phyloP scores from a whole-genome alignment of 75 land plant genomes.

The Cunninghamia lanceolata region DNA sequence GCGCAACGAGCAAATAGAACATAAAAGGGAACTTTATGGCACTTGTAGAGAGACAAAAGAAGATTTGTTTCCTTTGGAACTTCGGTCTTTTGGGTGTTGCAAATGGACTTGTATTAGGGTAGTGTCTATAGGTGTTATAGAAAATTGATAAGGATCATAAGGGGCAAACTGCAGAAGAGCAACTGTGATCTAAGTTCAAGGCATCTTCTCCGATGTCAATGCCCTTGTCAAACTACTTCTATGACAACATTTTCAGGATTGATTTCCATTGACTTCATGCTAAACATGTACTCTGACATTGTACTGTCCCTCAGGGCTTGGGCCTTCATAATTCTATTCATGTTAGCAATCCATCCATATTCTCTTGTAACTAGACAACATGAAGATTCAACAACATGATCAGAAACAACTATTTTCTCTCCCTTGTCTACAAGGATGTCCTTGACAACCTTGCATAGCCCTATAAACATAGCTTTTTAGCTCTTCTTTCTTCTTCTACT shows the following conservation, averaged over 20 bases:
- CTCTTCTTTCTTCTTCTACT: constrained; percentile 65
- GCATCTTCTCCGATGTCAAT: no score
- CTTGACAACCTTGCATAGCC: constrained; percentile 73
- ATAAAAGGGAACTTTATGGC: no score
- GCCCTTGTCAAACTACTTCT: constrained; percentile 55
- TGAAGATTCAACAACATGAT: constrained; percentile 73
- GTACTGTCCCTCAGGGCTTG: constrained; percentile 73
- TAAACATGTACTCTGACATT: constrained; percentile 65
- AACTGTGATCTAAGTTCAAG: no score
- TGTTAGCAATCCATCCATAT: constrained; percentile 82
- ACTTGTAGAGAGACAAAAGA: no score
- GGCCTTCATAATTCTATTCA: constrained; percentile 87
- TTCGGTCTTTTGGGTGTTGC: no score
- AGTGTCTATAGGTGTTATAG: no score
- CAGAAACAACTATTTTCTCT: no score
- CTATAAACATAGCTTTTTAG: constrained; percentile 55
- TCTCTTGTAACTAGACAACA: constrained; percentile 75
- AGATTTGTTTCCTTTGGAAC: no score
- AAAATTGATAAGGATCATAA: no score
- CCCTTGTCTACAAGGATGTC: constrained; percentile 71
- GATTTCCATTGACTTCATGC: constrained; percentile 68
- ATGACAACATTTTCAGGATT: constrained; percentile 64
- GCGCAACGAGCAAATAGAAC: no score
- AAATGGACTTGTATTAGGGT: no score
- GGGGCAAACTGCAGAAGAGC: no score